Conservation (phyloP, 345 rosid genomes). For the Kandelia obovata region DNA sequence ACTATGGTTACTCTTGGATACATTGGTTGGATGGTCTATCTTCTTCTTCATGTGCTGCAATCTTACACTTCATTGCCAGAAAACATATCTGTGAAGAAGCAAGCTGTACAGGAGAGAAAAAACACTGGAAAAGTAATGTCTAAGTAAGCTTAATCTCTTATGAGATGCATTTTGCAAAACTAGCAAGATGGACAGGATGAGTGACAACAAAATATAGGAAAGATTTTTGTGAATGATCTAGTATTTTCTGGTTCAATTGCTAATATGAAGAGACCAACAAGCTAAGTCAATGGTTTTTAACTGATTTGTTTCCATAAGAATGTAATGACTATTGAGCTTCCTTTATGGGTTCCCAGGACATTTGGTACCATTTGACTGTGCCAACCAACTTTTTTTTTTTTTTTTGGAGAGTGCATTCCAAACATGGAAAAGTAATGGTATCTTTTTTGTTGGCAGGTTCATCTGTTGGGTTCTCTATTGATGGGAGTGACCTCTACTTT, state of each 20-base stretch:
- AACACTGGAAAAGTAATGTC: slow-evolving; percentile 67
- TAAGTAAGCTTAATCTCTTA: slow-evolving; percentile 36
- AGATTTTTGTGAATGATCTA: too few relatives aligned
- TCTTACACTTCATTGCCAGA: slow-evolving; percentile 67
- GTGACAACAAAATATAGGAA: not conserved
- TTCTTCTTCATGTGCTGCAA: slow-evolving; percentile 78
- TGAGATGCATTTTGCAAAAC: slow-evolving; percentile 13
- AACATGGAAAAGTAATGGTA: not conserved
- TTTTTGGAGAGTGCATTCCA: not conserved
- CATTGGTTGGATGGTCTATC: slow-evolving; percentile 86
- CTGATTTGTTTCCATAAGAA: not conserved
- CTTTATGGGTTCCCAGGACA: not conserved
- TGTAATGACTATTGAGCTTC: not conserved
- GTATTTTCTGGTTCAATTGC: not conserved
- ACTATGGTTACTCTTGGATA: slow-evolving; percentile 79
- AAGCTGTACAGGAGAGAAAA: slow-evolving; percentile 40
- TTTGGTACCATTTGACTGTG: slow-evolving; percentile 1
- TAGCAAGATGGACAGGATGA: slow-evolving; percentile 4
- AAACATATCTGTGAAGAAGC: slow-evolving; percentile 46
- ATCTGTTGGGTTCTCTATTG: slow-evolving; percentile 52
- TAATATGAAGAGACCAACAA: not conserved
- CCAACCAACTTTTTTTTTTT: not conserved
- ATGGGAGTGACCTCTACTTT: slow-evolving; percentile 52
- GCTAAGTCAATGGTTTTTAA: too few relatives aligned
- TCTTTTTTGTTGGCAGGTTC: slow-evolving; percentile 41